Conservation (phyloP, 1,284 basidiomycete genomes). For the Cutaneotrichosporon spelunceum region DNA sequence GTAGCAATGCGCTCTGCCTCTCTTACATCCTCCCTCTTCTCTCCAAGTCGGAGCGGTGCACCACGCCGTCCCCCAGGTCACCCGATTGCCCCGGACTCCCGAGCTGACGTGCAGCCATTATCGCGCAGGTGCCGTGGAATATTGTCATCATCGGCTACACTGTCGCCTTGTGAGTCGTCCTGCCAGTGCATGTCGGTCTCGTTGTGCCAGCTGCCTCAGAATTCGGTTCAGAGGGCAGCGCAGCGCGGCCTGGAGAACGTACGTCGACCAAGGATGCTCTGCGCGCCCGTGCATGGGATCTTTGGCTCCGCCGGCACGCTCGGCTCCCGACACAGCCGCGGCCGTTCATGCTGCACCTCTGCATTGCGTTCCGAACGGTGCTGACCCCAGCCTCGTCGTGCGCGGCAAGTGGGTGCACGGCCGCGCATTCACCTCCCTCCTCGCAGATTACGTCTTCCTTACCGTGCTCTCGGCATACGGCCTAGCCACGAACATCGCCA, state of each 20-base stretch:
- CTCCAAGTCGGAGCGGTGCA: too few relatives aligned
- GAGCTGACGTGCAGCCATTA: not conserved
- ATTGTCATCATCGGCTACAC: not conserved
- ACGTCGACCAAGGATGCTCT: too few relatives aligned
- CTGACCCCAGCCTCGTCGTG: slow-evolving; percentile 2
- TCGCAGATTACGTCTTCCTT: not conserved
- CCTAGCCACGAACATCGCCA: slow-evolving; percentile 1
- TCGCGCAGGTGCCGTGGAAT: slow-evolving; percentile 1
- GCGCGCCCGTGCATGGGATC: too few relatives aligned
- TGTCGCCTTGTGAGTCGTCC: not conserved
- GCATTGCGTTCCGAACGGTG: not conserved
- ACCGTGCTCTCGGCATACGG: not conserved
- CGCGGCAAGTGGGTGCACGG: slow-evolving; percentile 5
- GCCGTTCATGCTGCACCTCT: not conserved
- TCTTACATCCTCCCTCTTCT: not conserved
- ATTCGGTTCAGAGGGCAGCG: too few relatives aligned
- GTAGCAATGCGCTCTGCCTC: not conserved
- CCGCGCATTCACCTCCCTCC: not conserved
- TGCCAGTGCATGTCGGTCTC: not conserved
- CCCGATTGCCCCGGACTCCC: not conserved
- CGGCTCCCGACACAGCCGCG: too few relatives aligned
- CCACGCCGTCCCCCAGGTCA: not conserved
- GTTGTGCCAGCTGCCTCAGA: too few relatives aligned
- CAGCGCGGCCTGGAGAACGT: too few relatives aligned
- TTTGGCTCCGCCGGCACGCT: too few relatives aligned